Evolutionary conservation across 768 basidiomycete species (phyloP).

Genomic region (Hypholoma fasciculare): DNA sequence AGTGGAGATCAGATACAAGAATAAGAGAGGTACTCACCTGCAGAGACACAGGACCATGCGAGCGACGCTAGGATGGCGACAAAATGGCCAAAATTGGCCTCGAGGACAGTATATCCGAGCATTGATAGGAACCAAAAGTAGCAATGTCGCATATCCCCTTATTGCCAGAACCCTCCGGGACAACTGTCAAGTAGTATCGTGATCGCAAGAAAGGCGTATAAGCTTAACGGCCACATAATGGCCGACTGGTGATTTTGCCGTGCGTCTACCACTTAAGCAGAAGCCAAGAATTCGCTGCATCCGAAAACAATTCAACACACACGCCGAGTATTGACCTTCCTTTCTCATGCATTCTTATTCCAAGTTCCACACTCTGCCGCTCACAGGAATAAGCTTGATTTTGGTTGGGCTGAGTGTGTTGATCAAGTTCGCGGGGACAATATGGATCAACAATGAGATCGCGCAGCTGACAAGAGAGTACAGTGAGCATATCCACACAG

Average conservation of each 20-base stretch:
- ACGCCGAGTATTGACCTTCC: neutral
- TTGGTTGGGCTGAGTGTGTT: conserved; percentile 19
- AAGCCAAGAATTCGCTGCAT: neutral
- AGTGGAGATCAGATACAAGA: conserved; percentile 6
- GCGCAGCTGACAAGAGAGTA: conserved; percentile 22
- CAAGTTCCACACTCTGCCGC: conserved; percentile 7
- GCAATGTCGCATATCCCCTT: conserved; percentile 1
- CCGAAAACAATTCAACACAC: neutral
- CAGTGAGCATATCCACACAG: conserved; percentile 19
- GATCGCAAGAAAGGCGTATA: neutral
- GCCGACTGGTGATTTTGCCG: neutral
- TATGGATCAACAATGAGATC: conserved; percentile 21
- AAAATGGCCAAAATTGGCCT: neutral
- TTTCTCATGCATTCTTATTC: conserved; percentile 7
- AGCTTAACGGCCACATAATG: neutral
- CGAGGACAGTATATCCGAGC: conserved; percentile 5
- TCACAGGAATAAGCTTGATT: conserved; percentile 15
- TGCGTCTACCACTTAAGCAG: neutral
- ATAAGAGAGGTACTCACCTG: neutral
- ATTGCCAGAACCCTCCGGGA: neutral
- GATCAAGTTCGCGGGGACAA: conserved; percentile 19
- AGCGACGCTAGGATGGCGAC: conserved; percentile 2
- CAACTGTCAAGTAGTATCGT: conserved; percentile 4
- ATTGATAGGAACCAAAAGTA: conserved; percentile 1
- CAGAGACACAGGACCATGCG: neutral